Evolutionary conservation across 371 early-diverging fungal genomes (phyloP), one percentile per base, ranked within the genome.

Genomic region (Mortierella sp.): DNA sequence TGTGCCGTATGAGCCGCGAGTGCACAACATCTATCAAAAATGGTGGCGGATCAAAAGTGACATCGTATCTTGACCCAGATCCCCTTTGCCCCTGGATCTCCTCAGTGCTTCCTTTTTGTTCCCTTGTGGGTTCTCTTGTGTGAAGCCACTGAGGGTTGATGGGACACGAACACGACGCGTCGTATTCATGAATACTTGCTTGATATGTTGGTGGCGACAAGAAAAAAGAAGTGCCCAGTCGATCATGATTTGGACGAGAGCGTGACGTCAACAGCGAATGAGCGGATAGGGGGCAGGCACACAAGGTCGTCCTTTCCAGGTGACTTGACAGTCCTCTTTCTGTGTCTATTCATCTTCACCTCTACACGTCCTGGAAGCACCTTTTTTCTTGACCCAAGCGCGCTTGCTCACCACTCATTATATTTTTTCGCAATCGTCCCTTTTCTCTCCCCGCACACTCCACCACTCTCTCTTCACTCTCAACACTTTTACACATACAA

Each of bases 371-470:
- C 37, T 48, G 50, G 37, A 14, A 40, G 39, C 1, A 19, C 61
- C 22, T 19, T 29, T 61, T 16, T 34, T 31, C 24, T 9, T 61
- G 61, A 31, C 61, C 61, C n/a, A 61, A 61, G 61, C 61, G 61
- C 61, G 61, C 34, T 58, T 61, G 61, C 61, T 61, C 58, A 58
- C 34, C 58, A 58, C 34, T 58, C 61, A 22, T 37, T 34, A 43
- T 45, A 16, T 43, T 63, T 40, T 63, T 40, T 37, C 41, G 10
- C 66, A 50, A 47, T 41, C 43, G 34, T 43, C 45, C 75, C 11
- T 41, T 34, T 29, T 48, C 34, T 40, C 67, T 53, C 53, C 68
- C 41, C 69, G 45, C 52, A 41, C 66, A 41, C 66, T 52, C 22
- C 53, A 31, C 37, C 45, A 3, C 55, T 24, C 37, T n/a, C 11